phyloP scores from a whole-genome alignment of 768 basidiomycete genomes.

The Paxillus ammoniavirescens region DNA sequence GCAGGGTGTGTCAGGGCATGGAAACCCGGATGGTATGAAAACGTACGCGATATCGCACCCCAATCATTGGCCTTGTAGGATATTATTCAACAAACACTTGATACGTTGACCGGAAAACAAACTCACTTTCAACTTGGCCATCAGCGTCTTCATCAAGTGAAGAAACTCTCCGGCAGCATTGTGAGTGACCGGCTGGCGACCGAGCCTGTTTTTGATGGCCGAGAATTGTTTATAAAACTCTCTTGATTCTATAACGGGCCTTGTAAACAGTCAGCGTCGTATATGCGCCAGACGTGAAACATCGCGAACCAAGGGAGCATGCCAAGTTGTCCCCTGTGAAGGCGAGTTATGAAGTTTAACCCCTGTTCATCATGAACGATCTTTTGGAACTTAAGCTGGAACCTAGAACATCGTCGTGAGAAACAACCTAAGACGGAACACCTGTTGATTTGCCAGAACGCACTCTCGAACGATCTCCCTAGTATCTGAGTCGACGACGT shows the following conservation, averaged over 20 bases:
- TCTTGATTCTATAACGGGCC: conserved; percentile 54
- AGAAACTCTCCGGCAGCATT: conserved; percentile 49
- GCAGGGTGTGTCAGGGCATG: background rate
- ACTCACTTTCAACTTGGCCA: conserved; percentile 58
- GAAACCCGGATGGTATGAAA: no score
- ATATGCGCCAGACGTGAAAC: background rate
- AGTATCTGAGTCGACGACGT: conserved; percentile 56
- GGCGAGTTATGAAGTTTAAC: conserved; percentile 53
- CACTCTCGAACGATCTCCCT: conserved; percentile 54
- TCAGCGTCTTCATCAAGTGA: conserved; percentile 52
- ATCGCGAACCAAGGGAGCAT: conserved; percentile 50
- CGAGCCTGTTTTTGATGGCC: conserved; percentile 40
- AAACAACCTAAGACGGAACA: background rate
- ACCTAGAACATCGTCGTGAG: conserved; percentile 29
- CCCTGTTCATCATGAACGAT: conserved; percentile 56
- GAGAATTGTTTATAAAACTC: conserved; percentile 53
- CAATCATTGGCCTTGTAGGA: conserved; percentile 47
- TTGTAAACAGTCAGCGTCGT: background rate
- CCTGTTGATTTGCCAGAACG: conserved; percentile 12
- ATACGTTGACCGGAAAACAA: background rate
- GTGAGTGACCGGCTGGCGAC: conserved; percentile 45
- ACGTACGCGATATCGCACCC: conserved; percentile 56
- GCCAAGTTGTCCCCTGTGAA: conserved; percentile 47
- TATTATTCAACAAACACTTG: background rate
- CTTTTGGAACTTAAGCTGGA: conserved; percentile 48